Evolutionary conservation across 768 basidiomycete species (phyloP), one percentile per base, ranked within the genome.

Genomic region (Floccularia luteovirens): DNA sequence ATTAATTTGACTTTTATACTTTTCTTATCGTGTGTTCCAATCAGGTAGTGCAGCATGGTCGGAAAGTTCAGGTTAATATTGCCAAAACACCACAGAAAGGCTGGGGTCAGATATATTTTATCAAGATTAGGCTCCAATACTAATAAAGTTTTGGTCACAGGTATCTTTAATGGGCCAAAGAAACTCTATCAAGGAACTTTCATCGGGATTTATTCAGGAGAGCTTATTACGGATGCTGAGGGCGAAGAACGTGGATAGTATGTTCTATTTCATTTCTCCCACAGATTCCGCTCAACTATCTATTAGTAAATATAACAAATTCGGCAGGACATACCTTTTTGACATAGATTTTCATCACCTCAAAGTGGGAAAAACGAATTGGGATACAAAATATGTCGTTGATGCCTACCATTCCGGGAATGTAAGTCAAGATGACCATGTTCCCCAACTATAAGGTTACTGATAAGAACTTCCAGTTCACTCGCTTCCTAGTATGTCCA

Each of bases 331-430:
- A 1, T 91, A 91, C 48, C 67, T 94, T 7, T 88, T 92, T 48
- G 78, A 90, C 47, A 48, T 90, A 22, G 91, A 94, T 51, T 88
- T 82, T 49, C 79, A 75, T 48, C 70, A 88, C 51, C 60, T 91
- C 25, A 68, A 62, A 30, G 20, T 61, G 21, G 57, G 49, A 35
- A 43, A 58, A 23, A 50, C 54, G 5, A 56, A 68, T 7, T 68
- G 67, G 58, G 48, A 59, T 5, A 48, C 52, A 13, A 59, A 72
- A 28, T 88, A 79, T 46, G 67, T 69, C 11, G 79, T 93, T 2
- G 91, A 94, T 61, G 91, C 91, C 3, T 94, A 83, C 55, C 90
- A 93, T 58, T 80, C 75, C 14, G 86, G 86, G 8, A 90, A 90
- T 58, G 86, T 90, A 55, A 55, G 82, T 69, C 24, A 12, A 5